Base-by-base conservation (phyloP, 257 asterid genomes). In the Penstemon eatonii region DNA sequence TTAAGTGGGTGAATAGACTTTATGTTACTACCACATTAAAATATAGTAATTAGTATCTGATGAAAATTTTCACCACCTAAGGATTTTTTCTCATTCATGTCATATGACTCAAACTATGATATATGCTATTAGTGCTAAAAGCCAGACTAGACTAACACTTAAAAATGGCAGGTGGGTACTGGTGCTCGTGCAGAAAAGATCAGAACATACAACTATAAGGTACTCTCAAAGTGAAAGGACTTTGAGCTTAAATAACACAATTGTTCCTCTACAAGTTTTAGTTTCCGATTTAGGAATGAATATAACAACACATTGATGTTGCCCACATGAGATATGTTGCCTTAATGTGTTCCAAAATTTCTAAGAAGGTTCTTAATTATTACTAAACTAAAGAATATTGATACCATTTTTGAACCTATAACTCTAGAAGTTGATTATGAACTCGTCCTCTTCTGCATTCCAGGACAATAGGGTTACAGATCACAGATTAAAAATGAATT, bases 121-220 rank as follows among this genome's bases (percentile, higher is more conserved):
- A 43, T 45, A 18, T 37, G 49, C 58, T 33, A 42, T 53, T 25
- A 25, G 33, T 13, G 55, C 73, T 58, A 47, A 25, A 59, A 55
- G 52, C 58, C 40, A 70, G 54, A 70, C 50, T 69, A 67, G 60
- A 56, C 79, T 70, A 55, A 60, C 63, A 39, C 77, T 63, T 60
- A 13, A 8, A 70, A 60, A 58, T 77, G 81, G 69, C 90, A 94
- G 99, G 99, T 94, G 25, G 99, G 99, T 66, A 89, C 95, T 57
- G 99, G 99, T 65, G 93, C 99, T 76, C 96, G 99, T 65, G 65
- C 97, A 65, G 99, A 94, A 74, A 94, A 94, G 84, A 94, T 94
- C 69, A 86, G 99, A 71, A 94, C 97, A 12, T 91, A 91, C 89
- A 94, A 94, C 85, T 94, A 72, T 72, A 94, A 94, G 99, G 99